Conservation (phyloP, 73 alveolate species). For the Paramecium primaurelia region DNA sequence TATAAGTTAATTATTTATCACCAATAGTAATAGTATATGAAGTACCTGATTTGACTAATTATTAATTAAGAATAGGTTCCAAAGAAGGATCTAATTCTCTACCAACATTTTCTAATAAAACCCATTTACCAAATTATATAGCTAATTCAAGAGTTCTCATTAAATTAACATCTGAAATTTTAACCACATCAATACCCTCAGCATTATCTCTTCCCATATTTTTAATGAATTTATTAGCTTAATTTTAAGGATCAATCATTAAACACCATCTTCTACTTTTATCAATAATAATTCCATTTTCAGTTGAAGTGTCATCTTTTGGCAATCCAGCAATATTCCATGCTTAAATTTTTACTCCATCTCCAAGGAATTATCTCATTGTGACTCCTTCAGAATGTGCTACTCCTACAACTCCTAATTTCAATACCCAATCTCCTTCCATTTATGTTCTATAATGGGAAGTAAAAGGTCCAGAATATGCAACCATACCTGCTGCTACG, state of each 20-base stretch:
- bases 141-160: constrained; percentile 84
- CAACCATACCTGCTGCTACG: constrained; percentile 99
- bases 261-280: constrained; percentile 99
- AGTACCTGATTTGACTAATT: constrained; percentile 59
- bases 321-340: constrained; percentile 80
- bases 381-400: constrained; percentile 88
- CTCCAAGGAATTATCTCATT: constrained; percentile 98
- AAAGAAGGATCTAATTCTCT: constrained; percentile 99
- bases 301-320: constrained; percentile 96
- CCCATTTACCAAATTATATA: constrained; percentile 99
- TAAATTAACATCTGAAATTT: constrained; percentile 53
- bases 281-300: constrained; percentile 96
- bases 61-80: constrained; percentile 96
- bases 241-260: constrained; percentile 99
- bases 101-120: constrained; percentile 99
- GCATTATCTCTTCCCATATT: constrained; percentile 96
- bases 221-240: constrained; percentile 98
- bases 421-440: constrained; percentile 91
- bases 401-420: constrained; percentile 77
- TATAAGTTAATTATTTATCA: constrained; percentile 71
- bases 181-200: constrained; percentile 57
- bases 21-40: constrained; percentile 73
- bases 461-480: constrained; percentile 99
- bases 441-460: constrained; percentile 87
- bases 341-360: constrained; percentile 79